Evolutionary conservation across 1,139 yeast species (phyloP), one percentile per base, ranked within the genome.

Genomic region (Blastobotrys illinoisensis): DNA sequence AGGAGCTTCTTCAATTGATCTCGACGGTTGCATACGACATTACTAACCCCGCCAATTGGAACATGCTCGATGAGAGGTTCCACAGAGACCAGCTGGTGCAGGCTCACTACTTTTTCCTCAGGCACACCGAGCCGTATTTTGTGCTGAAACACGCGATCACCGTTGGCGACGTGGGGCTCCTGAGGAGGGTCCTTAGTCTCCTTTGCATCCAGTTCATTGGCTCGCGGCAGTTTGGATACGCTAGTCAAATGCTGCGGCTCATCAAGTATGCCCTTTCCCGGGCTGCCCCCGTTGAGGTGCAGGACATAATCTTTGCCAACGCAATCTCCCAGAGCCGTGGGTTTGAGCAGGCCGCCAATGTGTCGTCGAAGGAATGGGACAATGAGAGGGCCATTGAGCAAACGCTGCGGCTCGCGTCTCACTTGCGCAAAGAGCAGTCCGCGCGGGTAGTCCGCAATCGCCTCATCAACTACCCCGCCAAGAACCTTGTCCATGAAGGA

Each of bases 401-500:
- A 20, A 5, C 36, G 21, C 49, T 51, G 54, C 16, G 49, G n/a
- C 23, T 52, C 13, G 51, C 51, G 3, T 2, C 45, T 6, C 23
- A n/a, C 16, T 43, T 52, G 51, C 48, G 16, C 43, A 46, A 48
- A 1, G 36, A 44, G 28, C 36, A 40, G 23, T 48, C 51, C 5
- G 13, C 47, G 3, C 40, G 19, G 2, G 36, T 52, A 11, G 32
- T 48, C 1, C 54, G 51, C 1, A 32, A 48, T 9, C 48, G 54
- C 20, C 24, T 52, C 24, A 48, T 52, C 21, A 48, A 45, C 16
- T 52, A 52, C 19, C 54, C 54, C 13, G 51, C 54, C 20, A 52
- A 52, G 49, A 47, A 48, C 16, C 47, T 52, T n/a, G 51, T 48
- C 13, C 54, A 52, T 24, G 54, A 52, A 26, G 54, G 54, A 9